phyloP scores from a whole-genome alignment of 83 land plant species.

The Larix sibirica region DNA sequence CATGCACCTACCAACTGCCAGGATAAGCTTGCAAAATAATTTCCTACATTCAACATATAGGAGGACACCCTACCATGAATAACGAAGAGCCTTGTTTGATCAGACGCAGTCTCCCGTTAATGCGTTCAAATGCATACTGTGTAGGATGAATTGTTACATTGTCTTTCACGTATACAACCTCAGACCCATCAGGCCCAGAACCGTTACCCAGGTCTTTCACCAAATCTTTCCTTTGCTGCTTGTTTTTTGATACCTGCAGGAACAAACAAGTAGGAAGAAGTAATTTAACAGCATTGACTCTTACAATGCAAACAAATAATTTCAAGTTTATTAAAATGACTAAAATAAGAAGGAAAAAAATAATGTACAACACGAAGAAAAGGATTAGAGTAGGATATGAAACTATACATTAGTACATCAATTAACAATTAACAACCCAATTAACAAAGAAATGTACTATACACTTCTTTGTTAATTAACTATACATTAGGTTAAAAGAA shows the following conservation, averaged over 20 bases:
- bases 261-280: not conserved
- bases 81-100: constrained; percentile 78
- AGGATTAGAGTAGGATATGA: not conserved
- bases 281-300: not conserved
- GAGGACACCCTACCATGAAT: constrained; percentile 56
- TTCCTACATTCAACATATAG: not conserved
- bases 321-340: not conserved
- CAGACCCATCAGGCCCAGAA: constrained; percentile 39
- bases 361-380: not conserved
- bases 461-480: not conserved
- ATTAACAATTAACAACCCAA: not conserved
- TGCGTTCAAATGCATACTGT: constrained; percentile 81
- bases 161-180: constrained; percentile 76
- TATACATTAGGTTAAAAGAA: not conserved
- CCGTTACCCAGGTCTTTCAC: constrained; percentile 1
- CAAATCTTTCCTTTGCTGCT: constrained; percentile 12
- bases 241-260: constrained; percentile 25
- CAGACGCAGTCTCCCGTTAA: constrained; percentile 83
- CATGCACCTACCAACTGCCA: not conserved
- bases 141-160: constrained; percentile 93
- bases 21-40: not conserved
- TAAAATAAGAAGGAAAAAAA: too few relatives aligned
- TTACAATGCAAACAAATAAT: not conserved
- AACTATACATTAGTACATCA: not conserved
- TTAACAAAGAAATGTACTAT: too few relatives aligned